Evolutionary conservation across 2,329 filamentous ascomycete species (phyloP), one percentile per base, ranked within the genome.

Genomic region (Verticillium albo-atrum): DNA sequence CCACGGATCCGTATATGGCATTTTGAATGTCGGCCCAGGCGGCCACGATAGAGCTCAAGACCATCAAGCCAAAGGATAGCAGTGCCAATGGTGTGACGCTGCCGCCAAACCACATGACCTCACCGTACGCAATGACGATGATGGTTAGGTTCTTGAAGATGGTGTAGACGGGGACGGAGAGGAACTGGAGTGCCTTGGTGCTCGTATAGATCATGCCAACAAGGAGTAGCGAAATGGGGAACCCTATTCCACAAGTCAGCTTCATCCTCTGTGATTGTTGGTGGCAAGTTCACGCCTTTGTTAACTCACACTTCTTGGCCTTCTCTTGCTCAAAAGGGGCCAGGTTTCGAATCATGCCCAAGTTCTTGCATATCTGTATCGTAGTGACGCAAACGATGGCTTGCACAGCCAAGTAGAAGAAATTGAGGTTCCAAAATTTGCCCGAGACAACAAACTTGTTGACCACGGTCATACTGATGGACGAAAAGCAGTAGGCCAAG

Each of bases 111-210:
- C 94, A 98, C 57, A 99, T 84, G 30, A 99, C 94, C 78, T 99
- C 95, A 67, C 95, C 95, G 68, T 99, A 99, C 59, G 95, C 95
- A 70, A 98, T 99, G 65, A 98, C 87, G 70, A 99, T 98, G 75
- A 96, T 99, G 62, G 95, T 98, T 80, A 99, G 77, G 79, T 99
- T 99, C 85, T 99, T 99, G 85, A 99, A 99, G 74, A 99, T 99
- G 59, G 95, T 99, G 79, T 99, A 99, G 27, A 99, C 95, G 26
- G 95, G 95, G 59, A 99, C 96, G 32, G 93, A 97, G 62, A 99
- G 89, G 77, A 89, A 98, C 77, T 97, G 92, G 53, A 99, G 87
- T 23, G 95, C 92, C 80, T 97, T 97, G 70, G 91, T 95, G 70
- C 92, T 89, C 58, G 95, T 98, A 79, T 98, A 99, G 77, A 99